Evolutionary conservation across 192 early-diverging fungal genomes (phyloP).

Genomic region (Entomortierella beljakovae): DNA sequence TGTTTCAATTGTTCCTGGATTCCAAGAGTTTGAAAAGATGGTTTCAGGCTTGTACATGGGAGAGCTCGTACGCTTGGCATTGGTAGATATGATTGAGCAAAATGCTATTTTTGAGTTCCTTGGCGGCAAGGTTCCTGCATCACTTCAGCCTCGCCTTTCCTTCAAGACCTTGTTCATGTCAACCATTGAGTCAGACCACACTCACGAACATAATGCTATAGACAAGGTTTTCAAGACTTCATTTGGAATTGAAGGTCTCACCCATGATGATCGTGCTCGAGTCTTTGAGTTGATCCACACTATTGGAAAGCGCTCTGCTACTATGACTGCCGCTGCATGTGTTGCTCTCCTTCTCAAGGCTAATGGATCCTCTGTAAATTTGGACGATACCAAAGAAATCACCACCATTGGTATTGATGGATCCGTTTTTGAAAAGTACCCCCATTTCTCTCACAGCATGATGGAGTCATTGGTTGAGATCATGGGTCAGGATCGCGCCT

Average conservation of each 20-base stretch:
- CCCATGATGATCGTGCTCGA: slow-evolving; percentile 76
- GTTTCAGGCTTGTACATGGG: slow-evolving; percentile 95
- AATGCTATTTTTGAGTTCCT: slow-evolving; percentile 84
- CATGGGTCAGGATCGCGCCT: slow-evolving; percentile 80
- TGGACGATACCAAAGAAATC: slow-evolving; percentile 41
- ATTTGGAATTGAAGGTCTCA: slow-evolving; percentile 60
- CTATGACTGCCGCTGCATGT: slow-evolving; percentile 84
- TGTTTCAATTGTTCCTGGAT: slow-evolving; percentile 79
- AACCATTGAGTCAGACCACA: slow-evolving; percentile 71
- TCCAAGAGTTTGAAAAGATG: slow-evolving; percentile 97
- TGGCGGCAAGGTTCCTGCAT: slow-evolving; percentile 63
- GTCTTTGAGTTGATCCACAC: slow-evolving; percentile 74
- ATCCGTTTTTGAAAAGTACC: slow-evolving; percentile 91
- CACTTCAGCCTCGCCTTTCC: slow-evolving; percentile 73
- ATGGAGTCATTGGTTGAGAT: slow-evolving; percentile 78
- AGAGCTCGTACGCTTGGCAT: slow-evolving; percentile 85
- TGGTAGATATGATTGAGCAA: slow-evolving; percentile 85
- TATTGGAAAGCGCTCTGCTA: slow-evolving; percentile 76
- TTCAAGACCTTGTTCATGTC: slow-evolving; percentile 86
- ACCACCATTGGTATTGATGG: slow-evolving; percentile 93
- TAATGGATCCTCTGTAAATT: slow-evolving; percentile 66
- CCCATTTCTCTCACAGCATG: slow-evolving; percentile 84
- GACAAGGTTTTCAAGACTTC: slow-evolving; percentile 75
- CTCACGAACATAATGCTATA: slow-evolving; percentile 65
- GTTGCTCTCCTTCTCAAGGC: slow-evolving; percentile 65